Base-by-base conservation (phyloP, 2,329 filamentous ascomycete species). In the Phialophora macrospora region DNA sequence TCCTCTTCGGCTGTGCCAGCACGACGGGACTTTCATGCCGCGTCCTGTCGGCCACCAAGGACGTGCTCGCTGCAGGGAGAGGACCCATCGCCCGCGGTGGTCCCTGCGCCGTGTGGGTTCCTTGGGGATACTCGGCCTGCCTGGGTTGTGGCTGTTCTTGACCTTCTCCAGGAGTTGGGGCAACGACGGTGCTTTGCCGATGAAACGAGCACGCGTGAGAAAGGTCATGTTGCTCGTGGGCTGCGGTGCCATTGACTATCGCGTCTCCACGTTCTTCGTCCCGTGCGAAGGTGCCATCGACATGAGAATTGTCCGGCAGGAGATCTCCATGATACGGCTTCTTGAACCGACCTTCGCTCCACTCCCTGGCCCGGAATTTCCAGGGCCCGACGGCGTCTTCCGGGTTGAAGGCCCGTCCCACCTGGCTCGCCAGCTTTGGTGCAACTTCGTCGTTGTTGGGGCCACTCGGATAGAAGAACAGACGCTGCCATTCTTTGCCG, bases 401-500 rank as follows among this genome's bases (percentile, higher is more conserved):
- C 17, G 62, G 60, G 5, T 60, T n/a, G 32, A 65, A 56, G 14
- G 55, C 48, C 34, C 28, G 22, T 22, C 62, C 67, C 32, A 63
- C 57, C 20, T 57, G 54, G 2, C 28, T 55, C 6, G 48, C 62
- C 48, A 70, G 38, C 17, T 11, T 14, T 24, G 56, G 55, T 20
- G 59, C 62, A 9, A 69, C 58, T 12, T 55, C 41, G 41, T 65
- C 66, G 17, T 22, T 1, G 4, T 32, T 46, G 17, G 22, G 32
- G 3, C 5, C 22, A 14, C 44, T 30, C 38, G 55, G 46, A 80
- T 98, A 99, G 80, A 98, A 99, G 81, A 95, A 98, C 62, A 90
- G 85, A 54, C 93, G 85, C 74, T 93, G 85, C 94, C 95, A 99
- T 48, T 86, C 82, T 51, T 85, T 84, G 22, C 88, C 88, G 72